Base-by-base conservation (phyloP, 495 filamentous ascomycete species). In the Hypomontagnella monticulosa region DNA sequence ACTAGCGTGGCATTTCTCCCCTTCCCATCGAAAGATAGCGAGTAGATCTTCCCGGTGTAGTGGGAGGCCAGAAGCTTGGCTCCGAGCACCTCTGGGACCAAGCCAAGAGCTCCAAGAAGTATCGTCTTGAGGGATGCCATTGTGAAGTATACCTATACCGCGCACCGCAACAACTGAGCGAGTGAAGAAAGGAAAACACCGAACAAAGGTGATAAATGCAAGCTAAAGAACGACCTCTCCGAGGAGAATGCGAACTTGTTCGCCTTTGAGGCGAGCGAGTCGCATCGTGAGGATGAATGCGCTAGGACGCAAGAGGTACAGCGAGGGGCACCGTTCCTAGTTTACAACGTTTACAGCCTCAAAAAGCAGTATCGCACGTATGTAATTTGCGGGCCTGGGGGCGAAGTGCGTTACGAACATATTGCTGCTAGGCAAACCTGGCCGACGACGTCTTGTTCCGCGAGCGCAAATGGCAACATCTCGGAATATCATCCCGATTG, bases 31-130 rank as follows among this genome's bases (percentile, higher is more conserved):
- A 75, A 66, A 0, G 75, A 75, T 34, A 81, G 71, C 32, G 70
- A 72, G 71, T 75, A 81, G 47, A 81, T 61, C 43, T 70, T 70
- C 38, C 79, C 78, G n/a, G 67, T 72, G 43, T 78, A 81, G 61
- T 80, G 78, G 6, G 79, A 76, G n/a, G 74, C 79, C 3, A 80
- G 66, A 16, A 81, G 61, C 6, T 63, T 79, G 7, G 75, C 71
- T 44, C 75, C 79, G 30, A 73, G 51, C 34, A 66, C 76, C 4
- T 74, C 53, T 3, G 71, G 49, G 27, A 63, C 69, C 8, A 81
- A 58, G 55, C 64, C 57, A 18, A 77, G 62, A 1, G 72, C 43
- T 38, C 66, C 71, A 47, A 73, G 52, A 27, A 73, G 40, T 54
- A 72, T 57, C 48, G 66, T 40, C 48, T 66, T 73, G 49, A 71